Evolutionary conservation across 2,329 filamentous ascomycete genomes (phyloP).

Genomic region (Gremmenia infestans): DNA sequence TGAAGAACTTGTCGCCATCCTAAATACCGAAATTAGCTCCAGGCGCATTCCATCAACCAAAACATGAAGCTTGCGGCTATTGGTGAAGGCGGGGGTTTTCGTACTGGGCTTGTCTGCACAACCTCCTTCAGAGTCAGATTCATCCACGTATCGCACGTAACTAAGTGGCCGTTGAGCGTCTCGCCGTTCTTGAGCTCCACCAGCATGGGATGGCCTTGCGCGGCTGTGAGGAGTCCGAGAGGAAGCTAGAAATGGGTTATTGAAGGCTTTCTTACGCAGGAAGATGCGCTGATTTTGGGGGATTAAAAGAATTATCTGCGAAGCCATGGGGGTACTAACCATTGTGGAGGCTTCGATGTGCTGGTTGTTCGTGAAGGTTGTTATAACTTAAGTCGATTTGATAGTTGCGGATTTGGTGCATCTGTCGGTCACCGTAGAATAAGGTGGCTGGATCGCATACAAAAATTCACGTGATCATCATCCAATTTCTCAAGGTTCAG

Average conservation of each 20-base stretch:
- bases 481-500: neutral
- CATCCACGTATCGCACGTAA: constrained; percentile 99
- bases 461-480: neutral
- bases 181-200: constrained; percentile 97
- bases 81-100: constrained; percentile 17
- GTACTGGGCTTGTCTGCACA: constrained; percentile 83
- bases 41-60: neutral
- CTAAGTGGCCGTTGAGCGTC: constrained; percentile 91
- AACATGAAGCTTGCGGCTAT: neutral
- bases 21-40: constrained; percentile 31
- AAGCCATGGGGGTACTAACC: constrained; percentile 6
- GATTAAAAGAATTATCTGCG: no score
- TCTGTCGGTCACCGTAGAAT: neutral
- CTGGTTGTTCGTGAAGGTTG: neutral
- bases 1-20: constrained; percentile 91
- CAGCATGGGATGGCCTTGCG: constrained; percentile 96
- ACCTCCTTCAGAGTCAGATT: constrained; percentile 97
- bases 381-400: neutral
- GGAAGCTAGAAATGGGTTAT: constrained; percentile 48
- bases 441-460: neutral
- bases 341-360: constrained; percentile 9
- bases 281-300: neutral
- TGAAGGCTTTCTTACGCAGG: neutral
- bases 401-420: neutral
- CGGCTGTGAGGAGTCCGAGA: constrained; percentile 83